Percentiles rank a stretch among this genome's conserved stretches.
phyloP scores from a whole-genome alignment of 2,329 filamentous ascomycete genomes.

The Colletotrichum chlorophyti region DNA sequence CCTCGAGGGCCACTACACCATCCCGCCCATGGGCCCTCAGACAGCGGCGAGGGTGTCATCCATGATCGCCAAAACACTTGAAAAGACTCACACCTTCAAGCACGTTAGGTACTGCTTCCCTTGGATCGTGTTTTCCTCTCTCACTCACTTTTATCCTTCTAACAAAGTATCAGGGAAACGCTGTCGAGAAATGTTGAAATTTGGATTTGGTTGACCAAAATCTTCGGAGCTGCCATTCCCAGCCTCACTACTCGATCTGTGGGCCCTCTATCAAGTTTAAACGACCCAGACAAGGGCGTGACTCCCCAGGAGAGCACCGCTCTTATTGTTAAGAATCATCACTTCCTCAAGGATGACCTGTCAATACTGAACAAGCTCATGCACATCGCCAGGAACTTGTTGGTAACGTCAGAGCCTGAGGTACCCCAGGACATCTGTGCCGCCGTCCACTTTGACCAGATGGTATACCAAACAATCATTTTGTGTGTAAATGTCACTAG shows the following conservation, averaged over 20 bases:
- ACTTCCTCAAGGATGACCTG: constrained; percentile 65
- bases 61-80: constrained; percentile 66
- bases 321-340: constrained; percentile 69
- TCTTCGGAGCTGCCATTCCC: constrained; percentile 67
- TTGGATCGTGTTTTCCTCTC: background rate
- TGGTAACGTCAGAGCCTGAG: constrained; percentile 69
- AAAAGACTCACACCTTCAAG: constrained; percentile 68
- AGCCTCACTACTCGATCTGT: constrained; percentile 66
- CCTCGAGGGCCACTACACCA: constrained; percentile 67
- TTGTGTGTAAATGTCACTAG: constrained; percentile 72
- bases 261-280: constrained; percentile 59
- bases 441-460: constrained; percentile 69
- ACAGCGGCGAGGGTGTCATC: constrained; percentile 61
- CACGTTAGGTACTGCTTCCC: constrained; percentile 59
- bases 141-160: constrained; percentile 11
- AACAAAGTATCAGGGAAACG: constrained; percentile 54
- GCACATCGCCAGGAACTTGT: constrained; percentile 69
- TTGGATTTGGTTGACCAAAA: constrained; percentile 69
- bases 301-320: constrained; percentile 68
- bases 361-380: constrained; percentile 71
- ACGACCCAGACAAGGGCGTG: constrained; percentile 61
- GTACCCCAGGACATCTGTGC: constrained; percentile 71
- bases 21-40: constrained; percentile 63
- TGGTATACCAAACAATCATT: constrained; percentile 70
- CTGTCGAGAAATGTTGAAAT: constrained; percentile 69